Evolutionary conservation across 345 rosid genomes (phyloP).

Genomic region (Salix arbutifolia): DNA sequence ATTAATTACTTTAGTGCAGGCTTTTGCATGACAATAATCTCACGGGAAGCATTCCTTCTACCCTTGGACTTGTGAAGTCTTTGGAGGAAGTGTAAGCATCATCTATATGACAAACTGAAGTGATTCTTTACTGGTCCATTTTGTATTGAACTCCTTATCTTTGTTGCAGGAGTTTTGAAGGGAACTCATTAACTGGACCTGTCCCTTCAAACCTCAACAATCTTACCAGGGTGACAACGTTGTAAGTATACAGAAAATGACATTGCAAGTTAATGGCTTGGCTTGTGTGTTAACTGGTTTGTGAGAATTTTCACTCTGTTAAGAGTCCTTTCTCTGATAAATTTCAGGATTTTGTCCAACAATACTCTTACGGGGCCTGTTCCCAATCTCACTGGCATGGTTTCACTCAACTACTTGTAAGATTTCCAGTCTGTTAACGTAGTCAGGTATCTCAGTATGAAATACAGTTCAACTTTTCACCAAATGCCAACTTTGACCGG

Average conservation of each 20-base stretch:
- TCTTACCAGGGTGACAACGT: constrained; percentile 43
- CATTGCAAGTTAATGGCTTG: neutral
- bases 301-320: neutral
- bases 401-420: constrained; percentile 59
- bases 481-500: neutral
- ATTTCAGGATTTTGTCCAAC: constrained; percentile 68
- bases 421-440: constrained; percentile 11
- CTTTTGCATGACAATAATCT: constrained; percentile 69
- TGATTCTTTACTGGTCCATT: neutral
- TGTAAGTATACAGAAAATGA: constrained; percentile 48
- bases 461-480: no score
- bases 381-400: constrained; percentile 59
- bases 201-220: constrained; percentile 59
- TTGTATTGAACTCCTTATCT: constrained; percentile 1
- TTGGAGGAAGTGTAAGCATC: constrained; percentile 70
- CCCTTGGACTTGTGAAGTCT: constrained; percentile 52
- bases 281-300: neutral
- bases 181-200: constrained; percentile 48
- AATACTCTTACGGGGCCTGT: constrained; percentile 51
- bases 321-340: neutral
- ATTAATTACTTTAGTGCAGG: constrained; percentile 28
- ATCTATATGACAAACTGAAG: neutral
- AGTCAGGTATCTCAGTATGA: neutral
- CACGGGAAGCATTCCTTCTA: constrained; percentile 48
- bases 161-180: constrained; percentile 66